These are phyloP conservation scores for Solanum etuberosum DNA, from an alignment of 257 asterid genomes.

Conservation along the genomic window DNA sequence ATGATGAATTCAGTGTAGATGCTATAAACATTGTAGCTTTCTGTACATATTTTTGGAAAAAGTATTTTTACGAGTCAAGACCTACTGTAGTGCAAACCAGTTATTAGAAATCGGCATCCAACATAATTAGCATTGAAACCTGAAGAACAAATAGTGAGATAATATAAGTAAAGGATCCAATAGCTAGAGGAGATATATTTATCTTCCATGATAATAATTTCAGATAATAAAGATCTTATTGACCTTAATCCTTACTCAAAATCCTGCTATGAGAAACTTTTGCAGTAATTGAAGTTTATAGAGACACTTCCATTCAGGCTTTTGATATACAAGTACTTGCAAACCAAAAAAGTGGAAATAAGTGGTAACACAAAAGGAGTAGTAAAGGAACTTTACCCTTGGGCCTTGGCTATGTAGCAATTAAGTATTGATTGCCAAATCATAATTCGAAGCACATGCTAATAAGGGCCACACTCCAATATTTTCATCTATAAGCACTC, in stretches of 20 bases:
- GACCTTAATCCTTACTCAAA: background rate
- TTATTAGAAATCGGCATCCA: background rate
- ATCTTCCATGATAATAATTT: background rate
- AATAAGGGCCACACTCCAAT: background rate
- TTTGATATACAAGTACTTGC: background rate
- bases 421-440: background rate
- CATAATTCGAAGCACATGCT: background rate
- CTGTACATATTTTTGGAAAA: background rate
- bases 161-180: background rate
- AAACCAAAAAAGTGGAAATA: background rate
- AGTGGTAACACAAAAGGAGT: background rate
- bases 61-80: background rate
- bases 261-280: background rate
- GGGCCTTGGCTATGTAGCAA: background rate
- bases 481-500: background rate
- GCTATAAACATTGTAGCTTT: background rate
- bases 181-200: background rate
- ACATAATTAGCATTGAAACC: background rate
- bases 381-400: background rate
- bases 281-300: background rate
- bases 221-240: background rate
- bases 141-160: background rate
- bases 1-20: background rate
- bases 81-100: background rate
- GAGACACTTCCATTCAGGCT: background rate